Percentiles rank a stretch among this genome's conserved stretches.
phyloP scores from a whole-genome alignment of 768 basidiomycete species.

The Phlebiopsis gigantea region DNA sequence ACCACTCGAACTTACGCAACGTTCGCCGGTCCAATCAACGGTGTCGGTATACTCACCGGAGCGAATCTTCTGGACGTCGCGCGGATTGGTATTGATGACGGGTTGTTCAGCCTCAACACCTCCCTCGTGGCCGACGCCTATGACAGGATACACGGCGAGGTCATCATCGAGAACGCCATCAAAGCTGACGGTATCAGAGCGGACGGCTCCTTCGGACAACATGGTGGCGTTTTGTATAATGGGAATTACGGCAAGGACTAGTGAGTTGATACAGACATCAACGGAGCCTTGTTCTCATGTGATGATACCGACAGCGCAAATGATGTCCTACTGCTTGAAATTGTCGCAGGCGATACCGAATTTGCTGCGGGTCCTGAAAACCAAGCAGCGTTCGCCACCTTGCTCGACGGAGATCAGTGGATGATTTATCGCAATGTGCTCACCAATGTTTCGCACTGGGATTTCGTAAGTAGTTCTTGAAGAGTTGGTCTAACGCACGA shows the following conservation, averaged over 20 bases:
- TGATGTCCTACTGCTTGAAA: conserved; percentile 57
- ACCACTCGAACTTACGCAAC: conserved; percentile 45
- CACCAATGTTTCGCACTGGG: conserved; percentile 62
- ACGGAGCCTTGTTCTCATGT: background rate
- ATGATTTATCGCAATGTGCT: conserved; percentile 60
- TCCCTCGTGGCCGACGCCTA: conserved; percentile 24
- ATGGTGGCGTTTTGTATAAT: conserved; percentile 42
- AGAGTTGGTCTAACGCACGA: background rate
- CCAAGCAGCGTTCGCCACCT: conserved; percentile 44
- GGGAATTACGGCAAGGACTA: conserved; percentile 63
- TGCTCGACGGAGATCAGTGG: conserved; percentile 60
- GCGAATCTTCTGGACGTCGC: conserved; percentile 66
- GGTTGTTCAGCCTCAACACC: conserved; percentile 27
- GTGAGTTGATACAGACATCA: conserved; percentile 21
- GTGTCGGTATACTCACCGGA: conserved; percentile 48
- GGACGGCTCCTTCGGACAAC: conserved; percentile 44
- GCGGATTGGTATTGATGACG: conserved; percentile 51
- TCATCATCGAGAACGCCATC: conserved; percentile 41
- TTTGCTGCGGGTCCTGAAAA: conserved; percentile 42
- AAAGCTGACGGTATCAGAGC: conserved; percentile 55
- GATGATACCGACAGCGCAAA: conserved; percentile 40
- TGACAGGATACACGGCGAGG: conserved; percentile 43
- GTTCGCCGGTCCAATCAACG: conserved; percentile 38
- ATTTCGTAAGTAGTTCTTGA: conserved; percentile 47
- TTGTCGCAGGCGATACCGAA: conserved; percentile 52